Evolutionary conservation across 2,329 filamentous ascomycete genomes (phyloP).

Genomic region (Teratosphaeria destructans): DNA sequence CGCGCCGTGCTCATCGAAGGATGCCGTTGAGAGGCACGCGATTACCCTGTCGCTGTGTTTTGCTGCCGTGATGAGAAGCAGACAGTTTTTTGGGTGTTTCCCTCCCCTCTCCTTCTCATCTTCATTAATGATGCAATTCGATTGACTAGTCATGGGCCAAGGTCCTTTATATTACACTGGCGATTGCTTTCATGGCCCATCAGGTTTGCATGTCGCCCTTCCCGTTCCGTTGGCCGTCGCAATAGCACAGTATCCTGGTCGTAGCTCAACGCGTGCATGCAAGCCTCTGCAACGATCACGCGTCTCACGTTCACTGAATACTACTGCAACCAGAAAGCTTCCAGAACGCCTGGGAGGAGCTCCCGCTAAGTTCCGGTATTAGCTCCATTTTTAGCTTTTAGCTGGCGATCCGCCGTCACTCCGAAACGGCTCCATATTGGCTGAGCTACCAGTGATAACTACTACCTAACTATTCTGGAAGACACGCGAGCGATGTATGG

Average conservation of each 20-base stretch:
- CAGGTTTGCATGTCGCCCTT: background rate
- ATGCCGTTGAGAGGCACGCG: background rate
- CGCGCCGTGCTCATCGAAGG: slow-evolving; percentile 2
- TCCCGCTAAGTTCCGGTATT: background rate
- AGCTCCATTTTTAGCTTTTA: background rate
- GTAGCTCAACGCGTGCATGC: background rate
- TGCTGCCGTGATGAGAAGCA: background rate
- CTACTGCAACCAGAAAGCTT: background rate
- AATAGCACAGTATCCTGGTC: background rate
- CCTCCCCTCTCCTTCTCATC: background rate
- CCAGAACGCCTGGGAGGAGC: background rate
- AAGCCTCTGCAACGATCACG: background rate
- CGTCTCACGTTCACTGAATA: background rate
- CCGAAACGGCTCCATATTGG: background rate
- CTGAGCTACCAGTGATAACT: background rate
- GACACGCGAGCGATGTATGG: background rate
- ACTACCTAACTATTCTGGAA: background rate
- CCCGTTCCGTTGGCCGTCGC: background rate
- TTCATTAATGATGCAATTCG: background rate
- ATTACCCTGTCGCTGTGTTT: background rate
- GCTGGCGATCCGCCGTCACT: background rate
- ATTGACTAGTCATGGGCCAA: background rate
- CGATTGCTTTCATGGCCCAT: background rate
- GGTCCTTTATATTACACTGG: background rate
- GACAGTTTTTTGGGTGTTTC: background rate